Percentiles rank a stretch among this genome's conserved stretches.
Evolutionary conservation across 305 asterid species (phyloP).

Genomic region (Galium porrigens): DNA sequence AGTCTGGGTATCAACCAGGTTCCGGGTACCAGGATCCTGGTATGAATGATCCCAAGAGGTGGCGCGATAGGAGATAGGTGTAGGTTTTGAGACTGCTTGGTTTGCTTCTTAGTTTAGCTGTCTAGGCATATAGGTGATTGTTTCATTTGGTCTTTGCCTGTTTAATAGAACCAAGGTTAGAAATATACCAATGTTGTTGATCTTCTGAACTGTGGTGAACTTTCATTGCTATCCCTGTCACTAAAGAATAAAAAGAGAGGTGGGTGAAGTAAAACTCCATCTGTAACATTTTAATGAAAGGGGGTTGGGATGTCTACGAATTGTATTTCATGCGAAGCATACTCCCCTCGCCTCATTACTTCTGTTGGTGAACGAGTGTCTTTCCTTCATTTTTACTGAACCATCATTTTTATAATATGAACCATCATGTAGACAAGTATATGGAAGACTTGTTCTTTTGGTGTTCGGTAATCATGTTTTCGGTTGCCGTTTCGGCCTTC

Average conservation of each 20-base stretch:
- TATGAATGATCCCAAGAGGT: slow-evolving; percentile 27
- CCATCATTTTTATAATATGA: too few species aligned
- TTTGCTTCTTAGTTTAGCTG: not conserved
- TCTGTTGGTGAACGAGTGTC: not conserved
- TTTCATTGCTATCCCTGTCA: not conserved
- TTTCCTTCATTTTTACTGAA: too few species aligned
- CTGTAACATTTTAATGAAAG: not conserved
- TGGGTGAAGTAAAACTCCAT: not conserved
- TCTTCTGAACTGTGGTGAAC: not conserved
- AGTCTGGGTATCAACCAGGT: slow-evolving; percentile 24
- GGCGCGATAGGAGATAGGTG: slow-evolving; percentile 42
- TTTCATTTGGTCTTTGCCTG: not conserved
- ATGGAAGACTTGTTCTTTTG: too few species aligned
- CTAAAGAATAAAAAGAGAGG: not conserved
- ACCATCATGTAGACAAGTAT: too few species aligned
- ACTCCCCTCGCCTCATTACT: not conserved
- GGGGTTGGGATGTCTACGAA: too few species aligned
- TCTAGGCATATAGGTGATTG: slow-evolving; percentile 2
- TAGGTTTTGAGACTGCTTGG: not conserved
- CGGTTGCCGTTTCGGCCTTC: too few species aligned
- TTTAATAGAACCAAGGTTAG: not conserved
- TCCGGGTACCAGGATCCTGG: slow-evolving; percentile 25
- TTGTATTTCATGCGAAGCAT: not conserved
- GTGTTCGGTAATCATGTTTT: too few species aligned
- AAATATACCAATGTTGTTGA: not conserved